These are phyloP conservation scores for Penicillium crustosum DNA, from an alignment of 2,329 filamentous ascomycete genomes.

Conservation along the genomic window DNA sequence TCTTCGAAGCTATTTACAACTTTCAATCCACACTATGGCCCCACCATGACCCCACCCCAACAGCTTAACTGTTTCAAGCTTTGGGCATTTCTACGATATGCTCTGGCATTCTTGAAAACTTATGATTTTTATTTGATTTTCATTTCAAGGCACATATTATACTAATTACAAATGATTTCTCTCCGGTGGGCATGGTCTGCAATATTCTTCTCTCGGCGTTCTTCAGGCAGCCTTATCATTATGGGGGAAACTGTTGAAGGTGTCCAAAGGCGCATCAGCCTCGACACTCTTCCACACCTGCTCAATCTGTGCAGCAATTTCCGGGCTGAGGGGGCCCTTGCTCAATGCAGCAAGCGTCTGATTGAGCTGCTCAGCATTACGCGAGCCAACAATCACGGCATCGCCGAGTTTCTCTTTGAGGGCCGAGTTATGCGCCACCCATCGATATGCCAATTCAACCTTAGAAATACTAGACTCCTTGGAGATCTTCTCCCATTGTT, in stretches of 20 bases:
- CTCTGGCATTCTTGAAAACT: neutral
- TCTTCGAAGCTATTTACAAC: neutral
- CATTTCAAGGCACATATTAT: neutral
- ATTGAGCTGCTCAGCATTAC: slow-evolving; percentile 19
- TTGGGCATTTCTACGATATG: no score
- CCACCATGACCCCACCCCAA: neutral
- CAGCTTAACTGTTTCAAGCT: neutral
- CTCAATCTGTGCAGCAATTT: slow-evolving; percentile 24
- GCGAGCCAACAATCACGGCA: slow-evolving; percentile 23
- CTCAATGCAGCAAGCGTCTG: slow-evolving; percentile 47
- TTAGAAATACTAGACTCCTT: slow-evolving; percentile 31
- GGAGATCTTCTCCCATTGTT: slow-evolving; percentile 18
- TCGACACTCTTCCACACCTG: slow-evolving; percentile 32
- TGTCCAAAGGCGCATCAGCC: slow-evolving; percentile 26
- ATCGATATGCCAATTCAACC: slow-evolving; percentile 40
- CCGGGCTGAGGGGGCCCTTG: slow-evolving; percentile 29
- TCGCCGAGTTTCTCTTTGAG: slow-evolving; percentile 20
- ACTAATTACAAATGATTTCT: neutral
- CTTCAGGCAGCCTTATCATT: neutral
- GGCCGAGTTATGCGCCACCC: slow-evolving; percentile 34
- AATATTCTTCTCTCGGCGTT: neutral
- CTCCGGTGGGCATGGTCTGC: neutral
- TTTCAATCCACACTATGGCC: neutral
- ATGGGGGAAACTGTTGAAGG: slow-evolving; percentile 2
- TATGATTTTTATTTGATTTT: neutral